Conservation (phyloP, 2,329 filamentous ascomycete genomes). For the Beauveria sp. region DNA sequence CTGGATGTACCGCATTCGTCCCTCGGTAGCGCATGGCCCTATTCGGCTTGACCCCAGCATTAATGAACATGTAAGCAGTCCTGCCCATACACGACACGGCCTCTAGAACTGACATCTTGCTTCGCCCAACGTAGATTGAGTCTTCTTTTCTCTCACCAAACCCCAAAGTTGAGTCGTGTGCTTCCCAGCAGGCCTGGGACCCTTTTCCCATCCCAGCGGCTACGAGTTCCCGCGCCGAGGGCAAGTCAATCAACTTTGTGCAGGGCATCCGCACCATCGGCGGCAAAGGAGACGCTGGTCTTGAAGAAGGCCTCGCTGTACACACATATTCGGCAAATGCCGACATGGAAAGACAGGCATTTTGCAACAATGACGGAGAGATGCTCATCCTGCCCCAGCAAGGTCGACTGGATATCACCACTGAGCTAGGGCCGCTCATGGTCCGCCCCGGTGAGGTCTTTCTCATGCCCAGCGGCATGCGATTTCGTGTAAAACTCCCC, state of each 20-base stretch:
- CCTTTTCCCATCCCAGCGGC: conserved; percentile 27
- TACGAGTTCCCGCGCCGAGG: conserved; percentile 17
- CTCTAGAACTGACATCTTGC: neutral
- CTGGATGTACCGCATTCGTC: conserved; percentile 28
- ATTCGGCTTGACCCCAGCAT: conserved; percentile 15
- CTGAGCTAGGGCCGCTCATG: conserved; percentile 56
- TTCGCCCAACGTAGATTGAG: conserved; percentile 20
- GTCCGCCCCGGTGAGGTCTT: conserved; percentile 62
- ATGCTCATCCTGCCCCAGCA: conserved; percentile 59
- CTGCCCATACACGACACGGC: neutral
- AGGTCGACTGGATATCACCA: conserved; percentile 59
- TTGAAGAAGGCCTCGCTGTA: conserved; percentile 40
- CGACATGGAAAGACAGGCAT: conserved; percentile 39
- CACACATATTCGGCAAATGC: conserved; percentile 41
- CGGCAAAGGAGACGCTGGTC: conserved; percentile 41
- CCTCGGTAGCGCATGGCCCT: conserved; percentile 24
- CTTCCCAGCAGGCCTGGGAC: conserved; percentile 41
- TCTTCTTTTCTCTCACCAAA: conserved; percentile 40
- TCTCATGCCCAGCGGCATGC: conserved; percentile 58
- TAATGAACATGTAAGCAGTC: conserved; percentile 20
- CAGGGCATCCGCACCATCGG: conserved; percentile 41
- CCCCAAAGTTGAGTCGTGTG: conserved; percentile 34
- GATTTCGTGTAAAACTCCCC: conserved; percentile 26
- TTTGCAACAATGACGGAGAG: conserved; percentile 56
- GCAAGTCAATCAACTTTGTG: conserved; percentile 38